phyloP scores from a whole-genome alignment of 2,329 filamentous ascomycete genomes.

The Penicillium vulpinum region DNA sequence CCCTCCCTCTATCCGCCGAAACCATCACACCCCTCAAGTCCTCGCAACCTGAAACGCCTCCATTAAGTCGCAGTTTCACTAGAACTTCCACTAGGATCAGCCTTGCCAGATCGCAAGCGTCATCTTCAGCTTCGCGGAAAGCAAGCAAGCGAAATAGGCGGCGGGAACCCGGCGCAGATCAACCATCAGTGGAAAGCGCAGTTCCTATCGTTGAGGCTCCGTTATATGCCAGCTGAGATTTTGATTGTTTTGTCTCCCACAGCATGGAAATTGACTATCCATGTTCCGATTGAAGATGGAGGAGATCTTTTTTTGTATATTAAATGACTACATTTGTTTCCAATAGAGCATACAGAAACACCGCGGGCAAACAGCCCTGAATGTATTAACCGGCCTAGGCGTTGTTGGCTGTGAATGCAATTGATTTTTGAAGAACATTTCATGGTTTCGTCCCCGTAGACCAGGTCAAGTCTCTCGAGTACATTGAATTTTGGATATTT shows the following conservation, averaged over 20 bases:
- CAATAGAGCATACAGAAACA: conserved; percentile 8
- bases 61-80: conserved; percentile 16
- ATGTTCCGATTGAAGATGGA: background rate
- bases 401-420: conserved; percentile 5
- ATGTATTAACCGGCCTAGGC: conserved; percentile 3
- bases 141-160: background rate
- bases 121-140: background rate
- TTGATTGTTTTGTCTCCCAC: background rate
- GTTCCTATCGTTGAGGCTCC: background rate
- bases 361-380: background rate
- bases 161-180: background rate
- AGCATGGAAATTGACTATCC: background rate
- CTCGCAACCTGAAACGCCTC: background rate
- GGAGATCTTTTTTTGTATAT: conserved; percentile 4
- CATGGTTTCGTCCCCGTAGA: background rate
- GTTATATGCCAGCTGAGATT: background rate
- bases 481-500: background rate
- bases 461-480: background rate
- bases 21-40: background rate
- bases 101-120: background rate
- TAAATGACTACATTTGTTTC: conserved; percentile 9
- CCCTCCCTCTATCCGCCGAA: conserved; percentile 5
- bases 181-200: background rate
- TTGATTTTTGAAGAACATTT: background rate
- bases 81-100: conserved; percentile 11